Percentiles rank a stretch among this genome's conserved stretches.
These are phyloP conservation scores for Pyrus communis DNA, from an alignment of 306 rosid species.

Conservation along the genomic window DNA sequence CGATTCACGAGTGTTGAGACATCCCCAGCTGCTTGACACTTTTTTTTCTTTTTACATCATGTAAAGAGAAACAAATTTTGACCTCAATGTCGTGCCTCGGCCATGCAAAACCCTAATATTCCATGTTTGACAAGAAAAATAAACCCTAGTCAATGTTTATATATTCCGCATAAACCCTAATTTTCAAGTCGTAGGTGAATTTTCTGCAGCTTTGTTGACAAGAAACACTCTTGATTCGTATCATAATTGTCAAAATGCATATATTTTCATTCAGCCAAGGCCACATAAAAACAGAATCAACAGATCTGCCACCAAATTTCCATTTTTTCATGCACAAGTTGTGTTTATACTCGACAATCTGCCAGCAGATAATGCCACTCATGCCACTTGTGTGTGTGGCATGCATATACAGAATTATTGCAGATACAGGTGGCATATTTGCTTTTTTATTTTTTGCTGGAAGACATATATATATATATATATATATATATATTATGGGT, in stretches of 20 bases:
- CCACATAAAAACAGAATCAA: not conserved
- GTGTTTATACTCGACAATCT: not conserved
- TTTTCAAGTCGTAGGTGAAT: not conserved
- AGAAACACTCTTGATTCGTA: not conserved
- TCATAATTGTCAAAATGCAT: not conserved
- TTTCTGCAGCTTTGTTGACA: not conserved
- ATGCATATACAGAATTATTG: too few species aligned
- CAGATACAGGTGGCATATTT: not conserved
- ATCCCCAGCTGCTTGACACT: not conserved
- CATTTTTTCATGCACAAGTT: not conserved
- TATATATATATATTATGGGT: too few species aligned
- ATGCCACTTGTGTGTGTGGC: not conserved
- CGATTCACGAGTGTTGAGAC: not conserved
- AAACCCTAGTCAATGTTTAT: too few species aligned
- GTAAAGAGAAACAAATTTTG: not conserved
- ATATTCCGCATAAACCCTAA: not conserved
- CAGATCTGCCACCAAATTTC: not conserved
- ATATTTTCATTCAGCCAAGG: not conserved
- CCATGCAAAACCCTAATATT: not conserved
- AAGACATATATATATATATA: too few species aligned
- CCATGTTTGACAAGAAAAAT: not conserved
- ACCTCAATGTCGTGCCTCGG: not conserved
- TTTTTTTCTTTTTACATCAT: not conserved
- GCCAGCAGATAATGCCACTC: not conserved
- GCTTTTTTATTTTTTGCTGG: not conserved